Evolutionary conservation across 306 rosid genomes (phyloP), one percentile per base, ranked within the genome.

Genomic region (Canavalia ensiformis): DNA sequence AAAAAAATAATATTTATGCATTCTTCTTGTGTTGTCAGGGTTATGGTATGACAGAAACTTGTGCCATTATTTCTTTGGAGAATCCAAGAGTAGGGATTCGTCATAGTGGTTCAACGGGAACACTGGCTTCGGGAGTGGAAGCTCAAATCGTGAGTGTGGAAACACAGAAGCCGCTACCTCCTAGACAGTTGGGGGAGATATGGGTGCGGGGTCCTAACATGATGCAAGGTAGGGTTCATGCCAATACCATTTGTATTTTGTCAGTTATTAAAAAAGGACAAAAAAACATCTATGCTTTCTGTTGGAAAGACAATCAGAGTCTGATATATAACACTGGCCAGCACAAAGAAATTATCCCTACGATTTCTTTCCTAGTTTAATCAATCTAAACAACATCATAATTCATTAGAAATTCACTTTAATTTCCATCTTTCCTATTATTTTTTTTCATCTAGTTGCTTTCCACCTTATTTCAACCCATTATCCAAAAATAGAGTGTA

Each of bases 21-120:
- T 58, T 33, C 6, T 44, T 33, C 0, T 56, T 58, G 78, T 67
- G 74, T 2, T 79, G 31, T 58, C 74, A 84, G 87, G 98, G 98
- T 31, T 91, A 90, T 79, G 98, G 98, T 50, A 91, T 94, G 98
- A 94, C 98, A 8, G 98, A 94, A 84, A 91, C 95, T 52, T 89
- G 95, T 77, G 97, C 89, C 29, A 42, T 91, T 68, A 70, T 88
- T 67, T 72, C 95, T 0, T 0, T 86, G 72, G 98, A 94, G 82
- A 88, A 68, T 76, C 29, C 83, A 67, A 76, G 65, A 62, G 69
- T 29, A 12, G 97, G 94, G 45, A 57, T 54, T 75, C 93, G 92
- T 46, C 80, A 90, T 68, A 70, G 75, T 7, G 98, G 97, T 54
- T 88, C 98, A 44, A 66, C 97, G 3, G 98, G 98, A 65, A 80